A percentile compares a stretch with the other conserved stretches of the same genome.
phyloP scores from a whole-genome alignment of 148 eudicot genomes.

The Amaranthus hypochondriacus region DNA sequence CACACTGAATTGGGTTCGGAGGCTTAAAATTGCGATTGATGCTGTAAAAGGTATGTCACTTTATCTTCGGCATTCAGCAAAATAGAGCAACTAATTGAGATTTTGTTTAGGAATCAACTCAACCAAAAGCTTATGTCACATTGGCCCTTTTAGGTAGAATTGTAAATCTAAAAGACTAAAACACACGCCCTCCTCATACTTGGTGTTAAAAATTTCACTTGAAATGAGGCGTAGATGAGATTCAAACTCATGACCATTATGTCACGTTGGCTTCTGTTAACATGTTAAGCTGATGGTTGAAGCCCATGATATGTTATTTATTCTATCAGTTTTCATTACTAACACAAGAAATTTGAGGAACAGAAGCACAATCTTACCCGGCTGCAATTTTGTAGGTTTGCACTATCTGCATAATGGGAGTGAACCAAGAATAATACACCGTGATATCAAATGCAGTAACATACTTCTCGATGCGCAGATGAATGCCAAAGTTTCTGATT shows the following conservation, averaged over 20 bases:
- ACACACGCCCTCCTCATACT: too few species aligned
- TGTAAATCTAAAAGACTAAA: too few species aligned
- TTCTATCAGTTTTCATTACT: background rate
- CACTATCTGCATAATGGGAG: constrained; percentile 77
- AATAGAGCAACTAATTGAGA: background rate
- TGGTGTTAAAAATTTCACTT: too few species aligned
- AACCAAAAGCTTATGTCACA: too few species aligned
- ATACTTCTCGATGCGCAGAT: constrained; percentile 68
- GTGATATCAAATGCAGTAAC: constrained; percentile 79
- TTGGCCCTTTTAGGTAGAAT: too few species aligned
- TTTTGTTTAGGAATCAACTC: too few species aligned
- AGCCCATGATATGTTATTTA: too few species aligned
- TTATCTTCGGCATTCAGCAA: background rate
- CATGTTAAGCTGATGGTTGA: too few species aligned
- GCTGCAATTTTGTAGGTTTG: constrained; percentile 43
- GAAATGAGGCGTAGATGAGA: too few species aligned
- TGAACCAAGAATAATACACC: constrained; percentile 73
- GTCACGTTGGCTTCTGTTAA: too few species aligned
- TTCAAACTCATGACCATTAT: too few species aligned
- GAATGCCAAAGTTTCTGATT: constrained; percentile 80
- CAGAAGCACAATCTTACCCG: background rate
- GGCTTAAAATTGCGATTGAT: constrained; percentile 83
- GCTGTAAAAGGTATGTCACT: constrained; percentile 64
- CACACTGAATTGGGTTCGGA: constrained; percentile 70
- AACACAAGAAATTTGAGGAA: background rate